A percentile compares a stretch with the other conserved stretches of the same genome.
phyloP scores from a whole-genome alignment of 768 basidiomycete genomes.

The Collybia sordida region DNA sequence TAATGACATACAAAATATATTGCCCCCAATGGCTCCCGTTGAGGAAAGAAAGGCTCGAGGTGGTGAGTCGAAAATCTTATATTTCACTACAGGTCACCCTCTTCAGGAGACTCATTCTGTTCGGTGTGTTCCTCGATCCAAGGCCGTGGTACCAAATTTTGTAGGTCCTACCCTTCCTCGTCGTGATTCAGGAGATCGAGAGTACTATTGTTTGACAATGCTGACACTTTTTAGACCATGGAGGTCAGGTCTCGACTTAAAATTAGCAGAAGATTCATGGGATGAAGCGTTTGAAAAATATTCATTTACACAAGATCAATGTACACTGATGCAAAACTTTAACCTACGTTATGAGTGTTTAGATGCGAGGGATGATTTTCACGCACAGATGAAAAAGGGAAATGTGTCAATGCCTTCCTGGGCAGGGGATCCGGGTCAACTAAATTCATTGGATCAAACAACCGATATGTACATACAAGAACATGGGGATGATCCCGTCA shows the following conservation, averaged over 20 bases:
- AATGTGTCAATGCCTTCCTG: not conserved
- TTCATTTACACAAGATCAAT: conserved; percentile 9
- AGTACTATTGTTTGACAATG: conserved; percentile 25
- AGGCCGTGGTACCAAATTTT: conserved; percentile 21
- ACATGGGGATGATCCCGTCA: not conserved
- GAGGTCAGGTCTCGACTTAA: conserved; percentile 20
- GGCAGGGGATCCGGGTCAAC: not conserved
- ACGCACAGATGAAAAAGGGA: conserved; percentile 13
- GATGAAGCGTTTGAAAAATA: conserved; percentile 6
- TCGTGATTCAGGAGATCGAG: conserved; percentile 24
- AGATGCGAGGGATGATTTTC: conserved; percentile 28
- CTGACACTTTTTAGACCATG: conserved; percentile 18
- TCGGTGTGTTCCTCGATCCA: not conserved
- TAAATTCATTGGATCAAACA: not conserved
- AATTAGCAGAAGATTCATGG: conserved; percentile 11
- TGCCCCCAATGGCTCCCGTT: too few relatives aligned
- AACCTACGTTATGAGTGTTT: conserved; percentile 26
- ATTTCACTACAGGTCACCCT: too few relatives aligned
- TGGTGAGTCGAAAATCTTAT: too few relatives aligned
- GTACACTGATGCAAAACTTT: conserved; percentile 21
- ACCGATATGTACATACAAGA: not conserved
- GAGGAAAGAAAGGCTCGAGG: too few relatives aligned
- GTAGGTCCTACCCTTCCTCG: conserved; percentile 22
- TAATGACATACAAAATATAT: not conserved
- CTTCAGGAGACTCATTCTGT: conserved; percentile 18